Evolutionary conservation across 2,329 filamentous ascomycete species (phyloP).

Genomic region (Rutstroemia sp.): DNA sequence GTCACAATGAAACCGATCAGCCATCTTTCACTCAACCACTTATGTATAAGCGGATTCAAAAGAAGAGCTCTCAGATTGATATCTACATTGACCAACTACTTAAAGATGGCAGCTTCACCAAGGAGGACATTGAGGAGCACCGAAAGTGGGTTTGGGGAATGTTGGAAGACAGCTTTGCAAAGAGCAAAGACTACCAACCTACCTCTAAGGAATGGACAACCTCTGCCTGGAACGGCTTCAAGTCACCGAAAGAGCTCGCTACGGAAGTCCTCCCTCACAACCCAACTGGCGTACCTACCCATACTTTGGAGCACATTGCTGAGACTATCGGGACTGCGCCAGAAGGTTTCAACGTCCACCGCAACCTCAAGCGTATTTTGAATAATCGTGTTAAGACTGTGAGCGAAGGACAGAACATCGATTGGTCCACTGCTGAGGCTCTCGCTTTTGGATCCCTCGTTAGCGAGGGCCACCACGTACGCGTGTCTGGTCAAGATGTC

Average conservation of each 20-base stretch:
- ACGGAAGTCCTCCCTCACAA: constrained; percentile 90
- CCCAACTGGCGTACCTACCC: constrained; percentile 69
- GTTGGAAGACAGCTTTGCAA: constrained; percentile 94
- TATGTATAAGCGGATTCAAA: constrained; percentile 97
- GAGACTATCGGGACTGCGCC: constrained; percentile 71
- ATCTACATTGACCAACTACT: constrained; percentile 89
- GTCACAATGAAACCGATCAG: constrained; percentile 99
- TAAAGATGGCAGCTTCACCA: constrained; percentile 88
- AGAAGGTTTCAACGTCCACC: constrained; percentile 82
- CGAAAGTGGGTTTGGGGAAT: constrained; percentile 99
- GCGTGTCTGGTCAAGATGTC: constrained; percentile 96
- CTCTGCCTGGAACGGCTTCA: constrained; percentile 98
- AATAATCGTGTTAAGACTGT: constrained; percentile 85
- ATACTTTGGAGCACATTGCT: constrained; percentile 74
- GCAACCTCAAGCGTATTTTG: constrained; percentile 95
- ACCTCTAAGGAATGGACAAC: constrained; percentile 98
- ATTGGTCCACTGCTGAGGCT: constrained; percentile 96
- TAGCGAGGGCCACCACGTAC: constrained; percentile 90
- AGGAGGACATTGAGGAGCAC: constrained; percentile 97
- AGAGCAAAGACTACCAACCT: constrained; percentile 95
- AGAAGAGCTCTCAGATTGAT: constrained; percentile 78
- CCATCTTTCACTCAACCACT: constrained; percentile 98
- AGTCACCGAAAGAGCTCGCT: constrained; percentile 94
- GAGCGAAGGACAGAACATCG: constrained; percentile 85
- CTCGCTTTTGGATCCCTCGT: constrained; percentile 89